Base-by-base conservation (phyloP, 2,329 filamentous ascomycete species). In the Penicillium sp. region DNA sequence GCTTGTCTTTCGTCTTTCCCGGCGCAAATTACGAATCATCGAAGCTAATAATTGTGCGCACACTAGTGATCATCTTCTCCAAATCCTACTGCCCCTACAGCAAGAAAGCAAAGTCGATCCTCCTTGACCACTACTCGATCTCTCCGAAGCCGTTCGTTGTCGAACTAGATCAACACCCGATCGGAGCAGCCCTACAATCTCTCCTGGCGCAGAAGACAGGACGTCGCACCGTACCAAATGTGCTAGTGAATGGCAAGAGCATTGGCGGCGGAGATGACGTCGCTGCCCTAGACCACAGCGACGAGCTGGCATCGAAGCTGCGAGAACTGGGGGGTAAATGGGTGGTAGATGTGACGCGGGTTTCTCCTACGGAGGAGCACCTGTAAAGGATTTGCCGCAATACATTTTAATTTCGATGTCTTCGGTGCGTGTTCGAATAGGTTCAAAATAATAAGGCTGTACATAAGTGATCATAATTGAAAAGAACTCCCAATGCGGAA, bases 191-290 rank as follows among this genome's bases (percentile, higher is more conserved):
- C 50, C 74, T 99, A 39, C 94, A 99, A 72, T 81, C 80, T 9
- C 81, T 84, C 16, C 78, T 99, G 9, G 80, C 73, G 15, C 81
- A 85, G 54, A 87, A 83, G 67, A 97, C 94, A 0, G 88, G 89
- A 42, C 83, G 93, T 45, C 80, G 78, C 54, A 99, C 94, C 0
- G 94, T 99, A 0, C 94, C 94, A 15, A 99, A 99, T 68, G 82
- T 97, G 33, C 80, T 99, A 62, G 81, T 99, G 64, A 89, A 90
- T 65, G 91, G 90, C 42, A 85, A 87, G 70, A 94, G 88, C 72
- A 90, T 97, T 56, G 94, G 94, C 43, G 94, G 94, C 21, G 85
- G 90, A 45, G 93, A 97, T 68, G 90, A 96, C 55, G 82, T 99
- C 51, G 81, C 84, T 45, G 85, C 82, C 24, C 76, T 97, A 55